A percentile compares a stretch with the other conserved stretches of the same genome.
Evolutionary conservation across 1,139 yeast species (phyloP).

Genomic region (Geotrichum fermentans): DNA sequence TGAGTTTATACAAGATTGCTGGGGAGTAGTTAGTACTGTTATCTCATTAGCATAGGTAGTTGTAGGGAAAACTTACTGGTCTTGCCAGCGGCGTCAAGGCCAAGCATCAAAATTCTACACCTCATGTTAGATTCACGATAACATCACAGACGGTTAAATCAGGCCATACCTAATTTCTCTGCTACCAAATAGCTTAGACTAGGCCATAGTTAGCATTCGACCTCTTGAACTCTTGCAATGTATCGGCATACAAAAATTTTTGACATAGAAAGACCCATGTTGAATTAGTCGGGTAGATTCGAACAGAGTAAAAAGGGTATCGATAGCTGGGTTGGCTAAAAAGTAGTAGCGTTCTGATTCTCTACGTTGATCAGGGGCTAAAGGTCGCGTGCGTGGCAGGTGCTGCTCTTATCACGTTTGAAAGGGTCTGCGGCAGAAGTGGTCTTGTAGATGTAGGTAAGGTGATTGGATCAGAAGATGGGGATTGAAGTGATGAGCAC

Average conservation of each 20-base stretch:
- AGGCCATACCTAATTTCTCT: slow-evolving; percentile 33
- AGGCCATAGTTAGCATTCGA: not conserved
- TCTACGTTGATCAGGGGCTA: too few relatives aligned
- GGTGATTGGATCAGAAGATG: not conserved
- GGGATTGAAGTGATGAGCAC: too few relatives aligned
- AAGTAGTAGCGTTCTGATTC: too few relatives aligned
- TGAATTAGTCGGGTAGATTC: too few relatives aligned
- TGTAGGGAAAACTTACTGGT: slow-evolving; percentile 55
- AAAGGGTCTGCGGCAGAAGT: too few relatives aligned
- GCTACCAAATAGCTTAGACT: slow-evolving; percentile 49
- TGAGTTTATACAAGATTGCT: slow-evolving; percentile 63
- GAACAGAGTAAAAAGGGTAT: too few relatives aligned
- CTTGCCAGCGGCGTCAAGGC: slow-evolving; percentile 89
- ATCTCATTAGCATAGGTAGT: slow-evolving; percentile 2
- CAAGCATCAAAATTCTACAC: slow-evolving; percentile 73
- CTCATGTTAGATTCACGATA: not conserved
- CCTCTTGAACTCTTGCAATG: not conserved
- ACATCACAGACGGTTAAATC: not conserved
- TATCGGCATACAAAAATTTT: slow-evolving; percentile 39
- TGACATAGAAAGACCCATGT: slow-evolving; percentile 49
- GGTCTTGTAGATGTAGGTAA: not conserved
- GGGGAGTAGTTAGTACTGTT: not conserved
- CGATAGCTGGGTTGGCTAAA: too few relatives aligned
- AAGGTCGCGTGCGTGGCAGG: too few relatives aligned
- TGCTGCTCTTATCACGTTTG: too few relatives aligned